Base-by-base conservation (phyloP, 2,329 filamentous ascomycete species). In the Talaromyces sp. region DNA sequence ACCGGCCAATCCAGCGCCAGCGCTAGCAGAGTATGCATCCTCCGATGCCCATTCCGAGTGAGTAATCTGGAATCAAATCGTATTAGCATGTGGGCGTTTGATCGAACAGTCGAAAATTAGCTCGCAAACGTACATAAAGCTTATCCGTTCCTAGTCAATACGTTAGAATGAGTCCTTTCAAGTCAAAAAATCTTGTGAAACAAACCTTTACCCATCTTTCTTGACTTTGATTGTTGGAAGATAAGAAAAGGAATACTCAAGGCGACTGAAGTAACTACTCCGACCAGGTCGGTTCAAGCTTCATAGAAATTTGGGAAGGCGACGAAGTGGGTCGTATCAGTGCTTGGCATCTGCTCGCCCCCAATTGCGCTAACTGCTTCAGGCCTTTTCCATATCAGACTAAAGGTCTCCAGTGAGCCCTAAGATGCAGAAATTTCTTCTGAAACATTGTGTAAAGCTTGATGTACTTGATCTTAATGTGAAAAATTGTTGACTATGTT, bases 41-140 rank as follows among this genome's bases (percentile, higher is more conserved):
- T 90, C 88, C 6, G 93, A 97, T 8, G 92, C 89, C 95, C 95
- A 99, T 84, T 99, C 95, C 47, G 92, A 96, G 81, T 99, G 96
- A 63, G 95, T 99, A 74, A 99, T 99, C 85, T 88, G 70, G 60
- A 64, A 16, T 54, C 24, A 63, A 33, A 61, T 67, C 66, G 64
- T 66, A 68, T 72, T 49, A 69, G 66, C 63, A 27, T 54, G 50
- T 45, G 54, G 43, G 27, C 41, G 11, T 54, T 19, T 16, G 35
- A 60, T 43, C 27, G 16, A 24, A 14, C 35, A 64, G 35, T 43
- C 37, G 24, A 24, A 24, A 62, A 19, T 22, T 60, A 43, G 22
- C 13, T 31, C 19, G 22, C 57, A 64, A 56, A 65, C 77, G 63
- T 81, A 82, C 80, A 68, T 83, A 83, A 63, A 83, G 77, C 67